Evolutionary conservation across 2,329 filamentous ascomycete genomes (phyloP), one percentile per base, ranked within the genome.

Genomic region (Sporothrix protearum): DNA sequence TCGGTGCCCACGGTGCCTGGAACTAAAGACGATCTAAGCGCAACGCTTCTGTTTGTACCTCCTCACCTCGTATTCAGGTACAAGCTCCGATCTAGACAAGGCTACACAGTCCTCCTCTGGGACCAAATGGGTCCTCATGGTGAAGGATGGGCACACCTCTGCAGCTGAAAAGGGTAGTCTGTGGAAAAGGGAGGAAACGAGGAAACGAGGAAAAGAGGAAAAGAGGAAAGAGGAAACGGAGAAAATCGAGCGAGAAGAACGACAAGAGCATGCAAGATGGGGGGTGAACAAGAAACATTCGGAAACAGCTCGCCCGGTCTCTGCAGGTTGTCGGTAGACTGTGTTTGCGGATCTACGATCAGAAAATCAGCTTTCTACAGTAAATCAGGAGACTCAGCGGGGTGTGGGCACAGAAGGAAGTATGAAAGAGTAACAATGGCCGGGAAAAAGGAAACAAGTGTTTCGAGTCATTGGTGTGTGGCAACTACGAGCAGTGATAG

Each of bases 131-230:
- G n/a, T n/a, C n/a, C n/a, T n/a, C n/a, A n/a, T n/a, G n/a, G n/a
- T n/a, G n/a, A n/a, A n/a, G n/a, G 42, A 47, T 47, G 42, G 42
- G 33, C 33, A 47, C 14, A 47, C 22, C 7, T 36, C 36, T 45
- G 59, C 59, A 64, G 22, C 59, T 28, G 47, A 51, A 51, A 25
- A 69, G 51, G 67, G 51, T 36, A 45, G 67, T 16, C 30, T 16
- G 49, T 49, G 19, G 42, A 66, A 14, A 66, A 5, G 14, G 42
- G 22, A 30, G 6, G 42, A 28, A 9, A 14, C 9, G 47, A 22
- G 47, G 47, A 19, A n/a, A 22, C n/a, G 2, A 8, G 49, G 22
- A 8, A 14, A 0, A 53, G 9, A 36, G 16, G 19, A 8, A 5
- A 19, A 36, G 47, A 14, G 19, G 25, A 53, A 68, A 22, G 53